These are phyloP conservation scores for Sanghuangporus weigelae DNA, from an alignment of 1,284 basidiomycete genomes.

Conservation along the genomic window DNA sequence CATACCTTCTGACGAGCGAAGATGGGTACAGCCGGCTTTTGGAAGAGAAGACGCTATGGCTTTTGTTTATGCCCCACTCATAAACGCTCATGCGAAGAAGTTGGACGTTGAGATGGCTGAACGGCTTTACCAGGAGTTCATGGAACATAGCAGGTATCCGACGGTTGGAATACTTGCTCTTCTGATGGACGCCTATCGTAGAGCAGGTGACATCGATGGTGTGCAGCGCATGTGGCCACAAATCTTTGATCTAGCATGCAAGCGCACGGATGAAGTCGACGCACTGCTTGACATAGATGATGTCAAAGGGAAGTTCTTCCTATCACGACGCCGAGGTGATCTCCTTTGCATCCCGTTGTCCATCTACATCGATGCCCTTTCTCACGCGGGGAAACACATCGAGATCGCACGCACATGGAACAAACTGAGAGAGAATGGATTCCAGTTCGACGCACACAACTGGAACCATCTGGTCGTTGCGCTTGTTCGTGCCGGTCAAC, in stretches of 20 bases:
- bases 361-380: conserved; percentile 78
- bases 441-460: conserved; percentile 85
- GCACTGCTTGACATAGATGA: conserved; percentile 26
- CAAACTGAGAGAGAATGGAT: conserved; percentile 58
- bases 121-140: conserved; percentile 51
- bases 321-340: conserved; percentile 38
- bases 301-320: conserved; percentile 19
- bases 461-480: conserved; percentile 86
- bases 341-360: conserved; percentile 78
- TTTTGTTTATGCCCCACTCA: conserved; percentile 59
- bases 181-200: conserved; percentile 75
- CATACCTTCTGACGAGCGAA: conserved; percentile 28
- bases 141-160: conserved; percentile 43
- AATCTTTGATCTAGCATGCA: conserved; percentile 52
- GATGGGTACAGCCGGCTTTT: conserved; percentile 36
- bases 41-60: conserved; percentile 42
- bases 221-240: conserved; percentile 68
- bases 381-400: conserved; percentile 54
- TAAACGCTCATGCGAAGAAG: conserved; percentile 50
- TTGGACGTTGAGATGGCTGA: conserved; percentile 52
- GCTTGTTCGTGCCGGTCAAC: conserved; percentile 74
- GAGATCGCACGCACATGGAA: conserved; percentile 72
- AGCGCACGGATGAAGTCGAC: conserved; percentile 32
- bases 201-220: conserved; percentile 48
- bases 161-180: conserved; percentile 60